These are phyloP conservation scores for Sporisorium graminicola DNA, from an alignment of 1,284 basidiomycete species.

Conservation along the genomic window DNA sequence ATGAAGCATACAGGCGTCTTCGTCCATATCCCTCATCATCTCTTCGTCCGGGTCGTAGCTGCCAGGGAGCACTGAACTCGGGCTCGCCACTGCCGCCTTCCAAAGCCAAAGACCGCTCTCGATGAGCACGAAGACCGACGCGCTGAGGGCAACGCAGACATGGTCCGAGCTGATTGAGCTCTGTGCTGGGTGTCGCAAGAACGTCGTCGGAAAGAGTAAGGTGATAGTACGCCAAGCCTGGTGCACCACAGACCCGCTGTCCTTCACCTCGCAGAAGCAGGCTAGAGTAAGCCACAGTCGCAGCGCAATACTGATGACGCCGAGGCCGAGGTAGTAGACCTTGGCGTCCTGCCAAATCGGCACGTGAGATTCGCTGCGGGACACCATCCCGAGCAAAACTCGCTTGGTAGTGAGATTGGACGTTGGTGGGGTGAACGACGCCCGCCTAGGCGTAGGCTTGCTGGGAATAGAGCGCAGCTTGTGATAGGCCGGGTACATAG, in stretches of 20 bases:
- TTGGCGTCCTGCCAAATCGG: conserved; percentile 24
- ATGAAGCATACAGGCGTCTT: neutral
- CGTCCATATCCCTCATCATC: conserved; percentile 3
- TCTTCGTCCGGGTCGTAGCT: neutral
- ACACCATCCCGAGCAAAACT: conserved; percentile 18
- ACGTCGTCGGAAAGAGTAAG: conserved; percentile 36
- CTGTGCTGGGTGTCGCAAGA: conserved; percentile 45
- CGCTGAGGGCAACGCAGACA: conserved; percentile 39
- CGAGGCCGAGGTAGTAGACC: conserved; percentile 30
- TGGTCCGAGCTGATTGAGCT: conserved; percentile 54
- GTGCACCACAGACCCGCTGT: neutral
- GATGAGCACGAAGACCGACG: conserved; percentile 29
- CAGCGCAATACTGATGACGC: conserved; percentile 22
- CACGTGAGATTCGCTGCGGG: conserved; percentile 7
- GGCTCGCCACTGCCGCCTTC: conserved; percentile 30
- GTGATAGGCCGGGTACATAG: conserved; percentile 67
- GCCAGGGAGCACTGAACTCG: conserved; percentile 9
- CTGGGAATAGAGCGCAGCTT: neutral
- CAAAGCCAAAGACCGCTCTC: conserved; percentile 50
- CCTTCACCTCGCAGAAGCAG: conserved; percentile 14
- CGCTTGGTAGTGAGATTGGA: conserved; percentile 1
- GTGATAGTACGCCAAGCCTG: conserved; percentile 14
- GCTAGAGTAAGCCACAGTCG: conserved; percentile 20
- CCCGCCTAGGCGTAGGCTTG: neutral
- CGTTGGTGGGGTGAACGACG: neutral